Evolutionary conservation across 2,329 filamentous ascomycete species (phyloP).

Genomic region (Zasmidium citrigriseum): DNA sequence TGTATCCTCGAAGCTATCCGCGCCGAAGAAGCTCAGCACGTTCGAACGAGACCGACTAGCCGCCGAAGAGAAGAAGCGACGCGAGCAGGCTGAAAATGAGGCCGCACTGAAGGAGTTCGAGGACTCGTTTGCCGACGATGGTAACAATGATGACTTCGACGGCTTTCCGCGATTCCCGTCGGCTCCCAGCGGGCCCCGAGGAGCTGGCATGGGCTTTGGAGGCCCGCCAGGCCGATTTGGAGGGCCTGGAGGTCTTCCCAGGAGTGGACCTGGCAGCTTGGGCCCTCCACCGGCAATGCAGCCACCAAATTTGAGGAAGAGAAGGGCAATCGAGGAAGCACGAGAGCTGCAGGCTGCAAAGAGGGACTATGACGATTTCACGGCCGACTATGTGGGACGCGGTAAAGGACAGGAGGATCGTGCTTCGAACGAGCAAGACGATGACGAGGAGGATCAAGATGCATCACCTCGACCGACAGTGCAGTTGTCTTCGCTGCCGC

Average conservation of each 20-base stretch:
- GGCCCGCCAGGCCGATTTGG: conserved; percentile 20
- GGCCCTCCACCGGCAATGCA: conserved; percentile 41
- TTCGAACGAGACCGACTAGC: conserved; percentile 89
- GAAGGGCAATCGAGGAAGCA: conserved; percentile 35
- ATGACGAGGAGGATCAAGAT: conserved; percentile 42
- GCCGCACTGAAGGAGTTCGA: conserved; percentile 86
- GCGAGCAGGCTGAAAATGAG: conserved; percentile 83
- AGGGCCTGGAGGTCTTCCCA: conserved; percentile 41
- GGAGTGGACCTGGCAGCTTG: conserved; percentile 53
- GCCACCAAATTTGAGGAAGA: conserved; percentile 35
- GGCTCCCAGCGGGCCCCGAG: conserved; percentile 17
- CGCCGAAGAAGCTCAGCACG: conserved; percentile 77
- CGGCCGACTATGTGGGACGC: conserved; percentile 10
- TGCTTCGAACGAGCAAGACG: neutral
- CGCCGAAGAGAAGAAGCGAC: conserved; percentile 80
- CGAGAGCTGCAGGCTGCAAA: conserved; percentile 32
- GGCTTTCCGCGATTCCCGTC: conserved; percentile 18
- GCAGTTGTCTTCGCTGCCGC: conserved; percentile 56
- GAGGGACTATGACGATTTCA: conserved; percentile 27
- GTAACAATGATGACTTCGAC: conserved; percentile 48
- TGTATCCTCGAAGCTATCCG: conserved; percentile 70
- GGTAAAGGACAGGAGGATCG: conserved; percentile 32
- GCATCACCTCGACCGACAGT: conserved; percentile 53
- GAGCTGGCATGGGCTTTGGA: conserved; percentile 11
- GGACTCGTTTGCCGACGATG: conserved; percentile 64